Conservation (phyloP, 2,329 filamentous ascomycete species). For the Aspergillus arachidicola region DNA sequence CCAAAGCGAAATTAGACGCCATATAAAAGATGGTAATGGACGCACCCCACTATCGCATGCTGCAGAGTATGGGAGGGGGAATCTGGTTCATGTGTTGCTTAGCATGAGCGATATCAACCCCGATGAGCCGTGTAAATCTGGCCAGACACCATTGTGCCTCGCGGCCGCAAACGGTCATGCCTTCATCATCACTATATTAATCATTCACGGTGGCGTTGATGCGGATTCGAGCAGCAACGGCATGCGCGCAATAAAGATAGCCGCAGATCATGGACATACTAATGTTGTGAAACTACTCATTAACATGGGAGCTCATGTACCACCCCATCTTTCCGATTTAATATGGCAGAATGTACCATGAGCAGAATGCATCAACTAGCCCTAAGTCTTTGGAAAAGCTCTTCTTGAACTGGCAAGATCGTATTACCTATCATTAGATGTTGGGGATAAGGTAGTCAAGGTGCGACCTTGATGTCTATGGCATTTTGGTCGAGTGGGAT, state of each 20-base stretch:
- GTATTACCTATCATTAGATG: too few relatives aligned
- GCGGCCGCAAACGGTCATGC: background rate
- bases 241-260: background rate
- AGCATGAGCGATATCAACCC: background rate
- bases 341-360: too few relatives aligned
- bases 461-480: too few relatives aligned
- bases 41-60: background rate
- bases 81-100: background rate
- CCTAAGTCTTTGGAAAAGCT: too few relatives aligned
- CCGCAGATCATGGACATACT: background rate
- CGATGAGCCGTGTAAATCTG: too few relatives aligned
- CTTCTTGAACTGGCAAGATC: too few relatives aligned
- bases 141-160: background rate
- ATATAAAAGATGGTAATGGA: too few relatives aligned
- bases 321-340: too few relatives aligned
- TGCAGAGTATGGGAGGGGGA: background rate
- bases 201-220: background rate
- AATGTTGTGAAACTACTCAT: background rate
- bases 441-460: too few relatives aligned
- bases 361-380: too few relatives aligned
- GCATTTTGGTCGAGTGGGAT: too few relatives aligned
- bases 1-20: too few relatives aligned
- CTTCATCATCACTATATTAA: background rate
- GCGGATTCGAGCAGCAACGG: background rate
- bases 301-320: background rate